These are phyloP conservation scores for Termitomyces bulborhizus DNA, from an alignment of 768 basidiomycete species.

Conservation along the genomic window DNA sequence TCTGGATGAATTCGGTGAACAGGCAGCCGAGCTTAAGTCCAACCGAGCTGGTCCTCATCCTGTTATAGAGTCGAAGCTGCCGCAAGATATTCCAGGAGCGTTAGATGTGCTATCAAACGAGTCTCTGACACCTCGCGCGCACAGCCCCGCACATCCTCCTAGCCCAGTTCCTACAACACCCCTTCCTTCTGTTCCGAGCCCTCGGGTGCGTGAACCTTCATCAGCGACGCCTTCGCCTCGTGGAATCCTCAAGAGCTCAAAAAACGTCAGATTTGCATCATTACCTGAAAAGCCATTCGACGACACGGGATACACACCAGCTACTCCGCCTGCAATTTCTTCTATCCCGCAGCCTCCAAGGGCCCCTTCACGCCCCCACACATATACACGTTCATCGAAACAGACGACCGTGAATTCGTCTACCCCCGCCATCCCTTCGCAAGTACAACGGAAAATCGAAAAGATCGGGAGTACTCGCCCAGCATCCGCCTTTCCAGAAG, in stretches of 20 bases:
- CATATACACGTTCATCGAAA: constrained; percentile 9
- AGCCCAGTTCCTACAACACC: constrained; percentile 12
- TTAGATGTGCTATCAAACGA: not conserved
- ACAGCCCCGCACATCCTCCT: constrained; percentile 2
- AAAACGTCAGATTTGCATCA: constrained; percentile 38
- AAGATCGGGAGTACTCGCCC: not conserved
- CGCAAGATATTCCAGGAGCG: not conserved
- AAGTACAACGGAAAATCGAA: not conserved
- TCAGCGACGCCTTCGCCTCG: constrained; percentile 17
- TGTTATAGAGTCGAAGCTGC: not conserved
- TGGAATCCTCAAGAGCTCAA: constrained; percentile 32
- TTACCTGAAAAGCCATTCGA: constrained; percentile 17
- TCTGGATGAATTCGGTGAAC: constrained; percentile 10
- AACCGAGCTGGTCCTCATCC: not conserved
- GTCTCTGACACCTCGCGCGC: constrained; percentile 4
- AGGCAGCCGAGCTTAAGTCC: not conserved
- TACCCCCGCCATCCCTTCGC: not conserved
- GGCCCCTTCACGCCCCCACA: constrained; percentile 5
- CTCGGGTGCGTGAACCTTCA: constrained; percentile 1
- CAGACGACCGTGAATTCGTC: not conserved
- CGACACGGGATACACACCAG: not conserved
- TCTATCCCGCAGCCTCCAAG: not conserved
- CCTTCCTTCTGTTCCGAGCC: constrained; percentile 14
- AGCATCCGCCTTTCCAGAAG: constrained; percentile 3
- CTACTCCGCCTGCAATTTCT: not conserved